Base-by-base conservation (phyloP, 176 grass and related monocot genomes). In the Otatea glauca region DNA sequence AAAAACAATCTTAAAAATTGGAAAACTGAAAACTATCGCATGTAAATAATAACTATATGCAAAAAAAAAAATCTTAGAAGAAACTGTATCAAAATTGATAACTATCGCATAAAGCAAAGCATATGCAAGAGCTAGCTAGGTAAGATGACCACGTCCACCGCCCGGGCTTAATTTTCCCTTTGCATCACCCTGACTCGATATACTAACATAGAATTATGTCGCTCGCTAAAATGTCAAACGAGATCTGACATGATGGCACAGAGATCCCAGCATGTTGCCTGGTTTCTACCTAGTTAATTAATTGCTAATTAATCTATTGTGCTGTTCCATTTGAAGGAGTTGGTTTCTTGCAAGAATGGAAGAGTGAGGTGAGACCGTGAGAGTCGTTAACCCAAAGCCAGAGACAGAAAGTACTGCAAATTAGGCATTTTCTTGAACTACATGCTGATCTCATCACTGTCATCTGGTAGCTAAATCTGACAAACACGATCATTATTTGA, bases 161-260 rank as follows among this genome's bases (percentile, higher is more conserved):
- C 59, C 10, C 59, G 59, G 12, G 59, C 58, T 27, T 58, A 58
- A 58, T 66, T n/a, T 27, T 29, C 49, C 4, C 23, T 55, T 21
- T 21, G 44, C 61, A 20, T 72, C 66, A 64, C 9, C 51, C 32
- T 65, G 58, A 81, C 53, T 45, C 58, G 35, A 80, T 86, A 81
- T 66, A 53, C 60, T 74, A 81, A 58, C 59, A 37, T 47, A 56
- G n/a, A 85, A 78, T 78, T 70, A 18, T 12, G 70, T 81, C 77
- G 70, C 69, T 81, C 7, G 70, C 58, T 16, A 13, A 53, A 48
- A 58, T 55, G 77, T 81, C 85, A 87, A 81, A 73, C 38, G n/a
- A 4, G 21, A 87, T 87, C 78, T 59, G 18, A 25, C 60, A 37
- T 81, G 70, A 87, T 75, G 69, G 7, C 24, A 56, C 77, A 23